phyloP scores from a whole-genome alignment of 2,329 filamentous ascomycete genomes.

The Colletotrichum theobromicola region DNA sequence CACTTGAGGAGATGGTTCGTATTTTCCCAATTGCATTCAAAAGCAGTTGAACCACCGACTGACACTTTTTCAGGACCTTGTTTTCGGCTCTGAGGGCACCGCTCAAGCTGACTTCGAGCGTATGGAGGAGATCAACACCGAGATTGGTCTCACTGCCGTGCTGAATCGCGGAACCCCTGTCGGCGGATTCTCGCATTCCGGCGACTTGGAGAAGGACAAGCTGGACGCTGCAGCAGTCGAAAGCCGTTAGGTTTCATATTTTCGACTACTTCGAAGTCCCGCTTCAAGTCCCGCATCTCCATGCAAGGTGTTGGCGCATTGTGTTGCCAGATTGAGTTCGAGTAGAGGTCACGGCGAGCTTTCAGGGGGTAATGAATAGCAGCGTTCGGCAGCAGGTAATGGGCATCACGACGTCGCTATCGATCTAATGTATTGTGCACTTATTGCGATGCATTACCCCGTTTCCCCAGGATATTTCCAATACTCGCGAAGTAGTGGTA shows the following conservation, averaged over 20 bases:
- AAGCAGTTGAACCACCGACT: neutral
- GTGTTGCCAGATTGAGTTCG: neutral
- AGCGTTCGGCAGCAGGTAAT: neutral
- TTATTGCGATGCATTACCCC: neutral
- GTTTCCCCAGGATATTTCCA: too few relatives aligned
- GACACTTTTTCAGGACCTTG: conserved; percentile 54
- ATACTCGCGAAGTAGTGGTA: too few relatives aligned
- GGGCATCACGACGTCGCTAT: neutral
- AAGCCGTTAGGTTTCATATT: neutral
- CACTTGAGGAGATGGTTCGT: conserved; percentile 66
- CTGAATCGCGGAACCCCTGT: neutral
- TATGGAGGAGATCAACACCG: conserved; percentile 75
- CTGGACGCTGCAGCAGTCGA: neutral
- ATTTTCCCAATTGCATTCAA: neutral
- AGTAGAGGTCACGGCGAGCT: neutral
- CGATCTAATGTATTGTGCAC: neutral
- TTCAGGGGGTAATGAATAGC: neutral
- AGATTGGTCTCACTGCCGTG: conserved; percentile 63
- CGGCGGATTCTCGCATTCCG: neutral
- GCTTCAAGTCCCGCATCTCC: neutral
- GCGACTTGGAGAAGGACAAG: conserved; percentile 3
- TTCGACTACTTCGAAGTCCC: neutral
- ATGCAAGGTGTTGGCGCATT: neutral
- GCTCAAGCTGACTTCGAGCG: conserved; percentile 71
- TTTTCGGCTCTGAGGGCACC: conserved; percentile 71